These are phyloP conservation scores for Scutellaria barbata DNA, from an alignment of 257 asterid species.

Conservation along the genomic window DNA sequence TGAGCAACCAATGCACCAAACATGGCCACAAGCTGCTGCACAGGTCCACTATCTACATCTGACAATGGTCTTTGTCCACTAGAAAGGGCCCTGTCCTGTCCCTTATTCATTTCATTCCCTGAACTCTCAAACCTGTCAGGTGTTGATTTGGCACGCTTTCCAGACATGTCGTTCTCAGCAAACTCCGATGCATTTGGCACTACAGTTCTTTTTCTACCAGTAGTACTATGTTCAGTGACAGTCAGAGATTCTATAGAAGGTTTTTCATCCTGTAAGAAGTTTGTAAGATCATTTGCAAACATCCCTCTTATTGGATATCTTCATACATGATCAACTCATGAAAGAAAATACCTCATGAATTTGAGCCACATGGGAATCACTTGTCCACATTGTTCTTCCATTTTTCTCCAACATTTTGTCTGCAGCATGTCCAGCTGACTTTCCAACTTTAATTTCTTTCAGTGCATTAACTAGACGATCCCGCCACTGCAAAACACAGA, in stretches of 20 bases:
- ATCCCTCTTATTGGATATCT: conserved; percentile 25
- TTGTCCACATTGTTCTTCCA: conserved; percentile 51
- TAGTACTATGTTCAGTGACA: conserved; percentile 42
- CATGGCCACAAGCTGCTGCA: conserved; percentile 96
- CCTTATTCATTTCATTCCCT: conserved; percentile 49
- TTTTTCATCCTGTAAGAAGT: conserved; percentile 66
- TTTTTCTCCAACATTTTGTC: conserved; percentile 44
- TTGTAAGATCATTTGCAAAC: conserved; percentile 30
- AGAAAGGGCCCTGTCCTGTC: conserved; percentile 46
- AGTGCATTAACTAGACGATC: conserved; percentile 82
- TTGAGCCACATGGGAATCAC: conserved; percentile 47
- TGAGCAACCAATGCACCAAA: conserved; percentile 90
- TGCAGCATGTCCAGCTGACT: conserved; percentile 45
- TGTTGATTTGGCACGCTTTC: conserved; percentile 69
- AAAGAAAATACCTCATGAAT: conserved; percentile 45
- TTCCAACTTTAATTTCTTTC: conserved; percentile 62
- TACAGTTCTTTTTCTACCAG: conserved; percentile 74
- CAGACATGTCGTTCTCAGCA: conserved; percentile 58
- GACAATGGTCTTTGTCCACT: conserved; percentile 49
- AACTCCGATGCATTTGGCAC: conserved; percentile 46
- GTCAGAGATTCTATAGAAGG: conserved; percentile 47
- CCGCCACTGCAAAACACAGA: conserved; percentile 69
- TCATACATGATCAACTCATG: conserved; percentile 33
- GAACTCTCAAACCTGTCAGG: conserved; percentile 54
- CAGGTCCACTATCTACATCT: conserved; percentile 77